Evolutionary conservation across 2,329 filamentous ascomycete genomes (phyloP).

Genomic region (Metarhizium sp.): DNA sequence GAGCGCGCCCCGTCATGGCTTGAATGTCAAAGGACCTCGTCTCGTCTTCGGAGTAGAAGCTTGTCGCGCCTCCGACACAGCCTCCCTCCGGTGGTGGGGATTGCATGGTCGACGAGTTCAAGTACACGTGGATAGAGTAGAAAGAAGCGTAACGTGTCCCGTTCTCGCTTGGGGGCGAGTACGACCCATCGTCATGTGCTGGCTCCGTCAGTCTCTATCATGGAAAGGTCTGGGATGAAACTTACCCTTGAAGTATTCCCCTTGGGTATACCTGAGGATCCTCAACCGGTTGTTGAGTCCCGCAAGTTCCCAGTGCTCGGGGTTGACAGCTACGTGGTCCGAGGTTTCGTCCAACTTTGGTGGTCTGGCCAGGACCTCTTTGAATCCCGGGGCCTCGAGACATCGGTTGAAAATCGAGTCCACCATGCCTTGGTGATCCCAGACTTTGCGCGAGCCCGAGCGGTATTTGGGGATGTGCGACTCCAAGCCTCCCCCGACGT

Average conservation of each 20-base stretch:
- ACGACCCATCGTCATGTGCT: slow-evolving; percentile 61
- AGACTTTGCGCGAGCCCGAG: slow-evolving; percentile 63
- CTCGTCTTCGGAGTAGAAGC: slow-evolving; percentile 37
- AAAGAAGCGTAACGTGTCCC: slow-evolving; percentile 32
- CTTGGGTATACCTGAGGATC: slow-evolving; percentile 62
- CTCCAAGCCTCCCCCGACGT: slow-evolving; percentile 54
- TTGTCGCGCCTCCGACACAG: slow-evolving; percentile 44
- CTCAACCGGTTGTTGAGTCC: slow-evolving; percentile 64
- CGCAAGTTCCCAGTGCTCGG: slow-evolving; percentile 30
- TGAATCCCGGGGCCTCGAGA: slow-evolving; percentile 29
- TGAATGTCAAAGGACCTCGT: slow-evolving; percentile 40
- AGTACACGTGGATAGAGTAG: slow-evolving; percentile 46
- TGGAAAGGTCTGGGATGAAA: neutral
- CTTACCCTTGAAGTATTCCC: slow-evolving; percentile 59
- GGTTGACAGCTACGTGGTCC: slow-evolving; percentile 4
- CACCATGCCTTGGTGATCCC: slow-evolving; percentile 55
- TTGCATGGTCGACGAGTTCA: slow-evolving; percentile 19
- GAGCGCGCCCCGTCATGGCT: slow-evolving; percentile 45
- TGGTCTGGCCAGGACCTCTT: slow-evolving; percentile 22
- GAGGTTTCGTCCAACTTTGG: no score
- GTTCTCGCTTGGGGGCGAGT: slow-evolving; percentile 40
- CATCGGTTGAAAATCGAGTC: slow-evolving; percentile 55
- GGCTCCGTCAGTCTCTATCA: slow-evolving; percentile 6
- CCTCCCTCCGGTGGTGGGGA: slow-evolving; percentile 10
- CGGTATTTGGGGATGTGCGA: slow-evolving; percentile 43